Conservation (phyloP, 176 grass and related monocot genomes). For the Triticum dicoccoides region DNA sequence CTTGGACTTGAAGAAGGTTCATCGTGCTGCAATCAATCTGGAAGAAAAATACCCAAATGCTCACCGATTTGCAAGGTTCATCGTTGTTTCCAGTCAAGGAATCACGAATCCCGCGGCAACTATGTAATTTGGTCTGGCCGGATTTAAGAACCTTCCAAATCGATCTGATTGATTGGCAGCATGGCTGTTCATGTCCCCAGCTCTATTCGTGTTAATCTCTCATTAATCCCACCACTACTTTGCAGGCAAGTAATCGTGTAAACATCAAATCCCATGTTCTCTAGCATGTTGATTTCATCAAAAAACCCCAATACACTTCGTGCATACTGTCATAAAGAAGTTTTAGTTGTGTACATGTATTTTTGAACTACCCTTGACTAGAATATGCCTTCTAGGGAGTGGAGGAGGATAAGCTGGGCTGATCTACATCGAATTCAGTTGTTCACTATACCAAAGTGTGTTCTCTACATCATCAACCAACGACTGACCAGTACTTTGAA, state of each 20-base stretch:
- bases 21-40: no score
- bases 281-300: not conserved
- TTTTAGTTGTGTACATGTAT: not conserved
- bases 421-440: not conserved
- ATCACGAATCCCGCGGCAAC: no score
- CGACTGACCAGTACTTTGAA: not conserved
- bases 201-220: not conserved
- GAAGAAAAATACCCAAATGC: no score
- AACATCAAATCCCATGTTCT: not conserved
- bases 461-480: not conserved
- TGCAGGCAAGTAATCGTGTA: not conserved
- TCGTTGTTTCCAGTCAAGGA: no score
- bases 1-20: no score
- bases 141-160: not conserved
- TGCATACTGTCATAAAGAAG: not conserved
- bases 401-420: not conserved
- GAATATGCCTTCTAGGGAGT: not conserved
- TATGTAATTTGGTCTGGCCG: not conserved
- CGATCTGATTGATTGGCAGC: not conserved
- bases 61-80: no score
- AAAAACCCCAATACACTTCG: not conserved
- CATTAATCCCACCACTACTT: not conserved
- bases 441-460: not conserved
- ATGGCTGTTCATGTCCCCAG: not conserved
- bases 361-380: not conserved